Conservation (phyloP, 495 filamentous ascomycete species). For the Chaetomium tenue region DNA sequence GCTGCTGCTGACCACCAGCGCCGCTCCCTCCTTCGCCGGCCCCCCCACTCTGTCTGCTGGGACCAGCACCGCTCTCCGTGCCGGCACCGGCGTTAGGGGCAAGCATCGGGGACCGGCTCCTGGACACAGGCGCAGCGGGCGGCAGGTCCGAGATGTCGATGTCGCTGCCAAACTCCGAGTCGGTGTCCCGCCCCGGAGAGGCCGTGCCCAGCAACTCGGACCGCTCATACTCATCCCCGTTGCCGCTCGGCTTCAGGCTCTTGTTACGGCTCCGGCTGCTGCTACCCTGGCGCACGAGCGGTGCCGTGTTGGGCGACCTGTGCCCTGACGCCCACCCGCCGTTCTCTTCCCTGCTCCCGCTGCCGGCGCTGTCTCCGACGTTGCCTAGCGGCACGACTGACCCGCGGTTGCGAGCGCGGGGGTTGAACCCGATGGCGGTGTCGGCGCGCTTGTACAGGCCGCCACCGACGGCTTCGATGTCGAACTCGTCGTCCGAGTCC, state of each 20-base stretch:
- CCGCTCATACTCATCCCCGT: slow-evolving; percentile 57
- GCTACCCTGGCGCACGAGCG: slow-evolving; percentile 40
- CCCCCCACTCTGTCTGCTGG: slow-evolving; percentile 1
- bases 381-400: slow-evolving; percentile 56
- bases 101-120: slow-evolving; percentile 54
- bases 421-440: slow-evolving; percentile 68
- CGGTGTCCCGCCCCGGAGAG: slow-evolving; percentile 57
- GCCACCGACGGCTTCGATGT: slow-evolving; percentile 79
- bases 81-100: slow-evolving; percentile 26
- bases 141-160: slow-evolving; percentile 64
- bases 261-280: slow-evolving; percentile 46
- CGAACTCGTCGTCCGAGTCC: slow-evolving; percentile 97
- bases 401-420: slow-evolving; percentile 53
- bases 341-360: slow-evolving; percentile 32
- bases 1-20: slow-evolving; percentile 15
- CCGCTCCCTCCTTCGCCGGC: slow-evolving; percentile 27
- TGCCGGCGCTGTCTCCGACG: slow-evolving; percentile 33
- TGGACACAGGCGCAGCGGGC: slow-evolving; percentile 51
- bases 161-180: slow-evolving; percentile 62
- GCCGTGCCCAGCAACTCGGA: slow-evolving; percentile 57
- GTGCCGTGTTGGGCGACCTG: slow-evolving; percentile 44
- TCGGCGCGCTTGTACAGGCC: slow-evolving; percentile 75
- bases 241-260: slow-evolving; percentile 23
- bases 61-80: not conserved
- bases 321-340: slow-evolving; percentile 55